These are phyloP conservation scores for Phlegmacium glaucopus DNA, from an alignment of 768 basidiomycete genomes.

Conservation along the genomic window DNA sequence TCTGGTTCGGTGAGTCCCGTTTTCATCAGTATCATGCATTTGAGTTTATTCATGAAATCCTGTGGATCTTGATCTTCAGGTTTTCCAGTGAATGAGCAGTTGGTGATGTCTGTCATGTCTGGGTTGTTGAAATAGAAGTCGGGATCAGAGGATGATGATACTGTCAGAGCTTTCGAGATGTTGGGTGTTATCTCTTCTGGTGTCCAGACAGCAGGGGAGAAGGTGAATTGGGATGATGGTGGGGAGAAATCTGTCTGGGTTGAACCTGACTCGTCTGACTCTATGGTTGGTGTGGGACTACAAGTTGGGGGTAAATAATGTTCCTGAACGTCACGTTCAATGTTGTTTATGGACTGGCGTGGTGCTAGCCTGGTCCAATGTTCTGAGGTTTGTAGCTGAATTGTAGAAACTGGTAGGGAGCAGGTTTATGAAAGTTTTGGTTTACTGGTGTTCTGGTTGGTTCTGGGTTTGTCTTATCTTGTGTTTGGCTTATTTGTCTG, in stretches of 20 bases:
- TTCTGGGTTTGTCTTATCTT: no score
- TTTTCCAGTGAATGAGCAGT: neutral
- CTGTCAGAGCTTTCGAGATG: neutral
- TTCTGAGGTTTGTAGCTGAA: no score
- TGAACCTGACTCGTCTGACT: neutral
- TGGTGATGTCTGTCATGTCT: neutral
- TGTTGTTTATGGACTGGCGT: no score
- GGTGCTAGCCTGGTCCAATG: no score
- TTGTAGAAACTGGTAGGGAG: no score
- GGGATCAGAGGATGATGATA: neutral
- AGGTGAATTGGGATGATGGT: neutral
- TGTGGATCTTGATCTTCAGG: slow-evolving; percentile 8
- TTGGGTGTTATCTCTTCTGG: neutral
- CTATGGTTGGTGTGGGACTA: neutral
- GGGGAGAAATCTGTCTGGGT: neutral
- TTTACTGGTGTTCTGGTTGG: no score
- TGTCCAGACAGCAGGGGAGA: neutral
- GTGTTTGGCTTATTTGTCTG: no score
- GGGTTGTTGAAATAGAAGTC: neutral
- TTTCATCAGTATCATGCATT: neutral
- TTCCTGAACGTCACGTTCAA: no score
- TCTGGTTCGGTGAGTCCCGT: neutral
- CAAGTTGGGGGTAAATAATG: neutral
- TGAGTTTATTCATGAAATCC: slow-evolving; percentile 17
- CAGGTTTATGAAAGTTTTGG: no score